A percentile compares a stretch with the other conserved stretches of the same genome.
Evolutionary conservation across 768 basidiomycete species (phyloP).

Genomic region (Lactifluus piperatus): DNA sequence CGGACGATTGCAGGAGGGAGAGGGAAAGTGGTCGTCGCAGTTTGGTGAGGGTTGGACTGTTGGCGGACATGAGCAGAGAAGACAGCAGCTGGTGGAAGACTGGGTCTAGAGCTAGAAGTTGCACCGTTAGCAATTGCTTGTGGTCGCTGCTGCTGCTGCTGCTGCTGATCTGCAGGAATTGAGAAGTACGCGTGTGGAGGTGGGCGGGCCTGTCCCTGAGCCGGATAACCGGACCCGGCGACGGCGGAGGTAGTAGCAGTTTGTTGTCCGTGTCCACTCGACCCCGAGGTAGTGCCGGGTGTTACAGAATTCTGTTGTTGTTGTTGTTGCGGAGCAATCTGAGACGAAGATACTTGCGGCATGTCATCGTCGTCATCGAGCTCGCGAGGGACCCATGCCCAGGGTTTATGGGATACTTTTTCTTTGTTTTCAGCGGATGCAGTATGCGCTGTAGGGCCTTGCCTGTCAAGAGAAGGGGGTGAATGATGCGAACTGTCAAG

Average conservation of each 20-base stretch:
- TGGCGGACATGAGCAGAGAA: constrained; percentile 18
- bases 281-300: neutral
- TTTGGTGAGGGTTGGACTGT: constrained; percentile 16
- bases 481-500: neutral
- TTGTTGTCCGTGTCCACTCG: neutral
- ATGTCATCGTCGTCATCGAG: constrained; percentile 29
- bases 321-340: constrained; percentile 14
- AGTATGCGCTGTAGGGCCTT: neutral
- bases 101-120: neutral
- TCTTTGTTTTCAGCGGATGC: constrained; percentile 25
- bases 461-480: neutral
- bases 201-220: constrained; percentile 13
- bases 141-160: neutral
- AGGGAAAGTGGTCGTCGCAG: constrained; percentile 32
- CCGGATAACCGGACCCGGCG: constrained; percentile 6
- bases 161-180: constrained; percentile 10
- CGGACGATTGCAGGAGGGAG: constrained; percentile 64
- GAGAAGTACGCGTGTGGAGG: constrained; percentile 12
- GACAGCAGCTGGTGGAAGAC: constrained; percentile 9
- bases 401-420: constrained; percentile 48
- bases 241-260: neutral
- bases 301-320: constrained; percentile 8
- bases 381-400: constrained; percentile 60
- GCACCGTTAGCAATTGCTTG: neutral
- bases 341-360: constrained; percentile 15